Evolutionary conservation across 2,329 filamentous ascomycete genomes (phyloP).

Genomic region (Cercospora zeina): DNA sequence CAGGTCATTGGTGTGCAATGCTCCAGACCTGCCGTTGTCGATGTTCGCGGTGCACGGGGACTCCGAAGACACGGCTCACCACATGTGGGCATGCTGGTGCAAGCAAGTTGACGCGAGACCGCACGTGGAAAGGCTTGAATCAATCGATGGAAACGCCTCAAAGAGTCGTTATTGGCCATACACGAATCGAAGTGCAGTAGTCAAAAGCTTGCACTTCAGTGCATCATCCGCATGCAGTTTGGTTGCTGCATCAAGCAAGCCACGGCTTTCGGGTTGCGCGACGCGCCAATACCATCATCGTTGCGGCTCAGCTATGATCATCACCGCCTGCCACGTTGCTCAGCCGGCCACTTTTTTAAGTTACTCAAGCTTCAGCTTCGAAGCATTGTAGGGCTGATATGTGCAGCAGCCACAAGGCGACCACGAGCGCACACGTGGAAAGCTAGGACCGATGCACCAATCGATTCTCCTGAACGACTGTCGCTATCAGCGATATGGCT

Average conservation of each 20-base stretch:
- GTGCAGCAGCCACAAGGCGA: constrained; percentile 12
- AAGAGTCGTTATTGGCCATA: background rate
- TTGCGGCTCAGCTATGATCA: background rate
- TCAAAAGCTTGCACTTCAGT: background rate
- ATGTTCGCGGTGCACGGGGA: constrained; percentile 1
- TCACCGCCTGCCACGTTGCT: constrained; percentile 14
- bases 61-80: background rate
- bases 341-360: constrained; percentile 13
- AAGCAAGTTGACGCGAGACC: background rate
- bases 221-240: constrained; percentile 7
- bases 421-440: constrained; percentile 11
- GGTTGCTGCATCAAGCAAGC: constrained; percentile 3
- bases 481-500: constrained; percentile 11
- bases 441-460: background rate
- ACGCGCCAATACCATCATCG: constrained; percentile 5
- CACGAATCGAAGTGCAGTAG: constrained; percentile 1
- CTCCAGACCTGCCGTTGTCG: background rate
- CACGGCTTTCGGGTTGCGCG: constrained; percentile 12
- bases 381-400: constrained; percentile 13
- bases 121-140: constrained; percentile 1
- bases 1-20: background rate
- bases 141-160: constrained; percentile 1
- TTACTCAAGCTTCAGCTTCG: background rate
- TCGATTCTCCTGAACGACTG: background rate
- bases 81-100: background rate